Evolutionary conservation across 202 grass and related monocot species (phyloP), one percentile per base, ranked within the genome.

Genomic region (Carex arenaria): DNA sequence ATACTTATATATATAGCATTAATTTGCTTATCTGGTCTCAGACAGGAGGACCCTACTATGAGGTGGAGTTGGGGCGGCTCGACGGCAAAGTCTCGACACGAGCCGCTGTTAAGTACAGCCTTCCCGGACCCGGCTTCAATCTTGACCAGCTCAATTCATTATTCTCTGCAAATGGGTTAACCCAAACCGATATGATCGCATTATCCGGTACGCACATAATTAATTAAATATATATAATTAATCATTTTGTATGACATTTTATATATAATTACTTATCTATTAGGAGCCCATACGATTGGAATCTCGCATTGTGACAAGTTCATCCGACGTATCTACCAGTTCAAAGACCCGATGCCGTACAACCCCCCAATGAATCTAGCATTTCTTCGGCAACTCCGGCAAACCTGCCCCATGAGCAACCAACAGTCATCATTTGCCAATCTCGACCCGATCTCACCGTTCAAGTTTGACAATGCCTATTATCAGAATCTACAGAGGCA

Each of bases 261-360:
- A 40, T 40, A 40, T 40, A 40, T 40, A 40, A 1, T 31, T 3
- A 23, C 9, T 40, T 15, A 1, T 75, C 12, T 3, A 10, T 42
- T 88, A 92, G 91, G 93, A 0, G 93, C 93, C 23, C 93, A 97
- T 69, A 97, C 93, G 19, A 93, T 93, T 64, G 93, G 93, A 3
- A 87, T 91, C 75, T 90, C 93, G 2, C 91, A 93, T 77, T 97
- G 94, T 59, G 91, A 91, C 87, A 91, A 91, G 84, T 91, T 97
- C 84, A 23, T 88, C 43, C 86, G 87, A 0, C 91, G 94, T 15
- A 89, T 97, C 84, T 97, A 97, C 91, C 85, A 85, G 28, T 93
- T 93, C 67, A 90, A 86, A 84, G 80, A 84, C 69, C 67, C 77
- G 3, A 71, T 82, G n/a, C 2, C 61, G 2, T 86, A 74, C 81